Evolutionary conservation across 2,329 filamentous ascomycete species (phyloP), one percentile per base, ranked within the genome.

Genomic region (Thielaviopsis ethacetica): DNA sequence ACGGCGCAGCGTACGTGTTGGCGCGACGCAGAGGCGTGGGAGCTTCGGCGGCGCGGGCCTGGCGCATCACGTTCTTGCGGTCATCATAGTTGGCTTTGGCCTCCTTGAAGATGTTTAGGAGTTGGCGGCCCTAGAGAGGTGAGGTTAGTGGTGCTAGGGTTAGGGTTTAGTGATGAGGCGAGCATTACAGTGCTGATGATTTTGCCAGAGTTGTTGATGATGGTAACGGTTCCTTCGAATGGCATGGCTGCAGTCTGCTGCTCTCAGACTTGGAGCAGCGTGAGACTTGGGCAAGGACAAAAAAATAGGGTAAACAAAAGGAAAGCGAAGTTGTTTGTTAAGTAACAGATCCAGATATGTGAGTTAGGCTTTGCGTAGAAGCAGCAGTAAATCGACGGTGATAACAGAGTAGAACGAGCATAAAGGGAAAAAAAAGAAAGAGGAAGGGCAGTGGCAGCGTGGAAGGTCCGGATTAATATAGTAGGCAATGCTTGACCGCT

Each of bases 31-130:
- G 54, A 67, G 56, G 63, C 64, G 62, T 57, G 61, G 59, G 64
- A 59, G 53, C 69, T 66, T 83, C 80, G 52, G 76, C 65, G n/a
- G 69, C 68, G 15, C 73, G 73, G 64, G 88, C 82, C 21, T 84
- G 82, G 68, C 83, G 83, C 65, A 95, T 79, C 65, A 90, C 83
- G 6, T 88, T 85, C 70, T 94, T 95, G 68, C 88, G 88, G 67
- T 95, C 88, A 60, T 84, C 80, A 72, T 97, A 97, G 61, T 88
- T 87, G 58, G 84, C 82, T 68, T 88, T 89, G 63, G 91, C 91
- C 69, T 96, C 90, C 70, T 89, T 95, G 77, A 95, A 94, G 67
- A 96, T 85, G 68, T 83, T 85, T 67, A 94, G 81, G 24, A 97
- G 76, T 66, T 95, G 88, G 73, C 94, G 95, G 67, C 89, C 89